A percentile compares a stretch with the other conserved stretches of the same genome.
Conservation (phyloP, 495 filamentous ascomycete genomes). For the Platismatia glauca region DNA sequence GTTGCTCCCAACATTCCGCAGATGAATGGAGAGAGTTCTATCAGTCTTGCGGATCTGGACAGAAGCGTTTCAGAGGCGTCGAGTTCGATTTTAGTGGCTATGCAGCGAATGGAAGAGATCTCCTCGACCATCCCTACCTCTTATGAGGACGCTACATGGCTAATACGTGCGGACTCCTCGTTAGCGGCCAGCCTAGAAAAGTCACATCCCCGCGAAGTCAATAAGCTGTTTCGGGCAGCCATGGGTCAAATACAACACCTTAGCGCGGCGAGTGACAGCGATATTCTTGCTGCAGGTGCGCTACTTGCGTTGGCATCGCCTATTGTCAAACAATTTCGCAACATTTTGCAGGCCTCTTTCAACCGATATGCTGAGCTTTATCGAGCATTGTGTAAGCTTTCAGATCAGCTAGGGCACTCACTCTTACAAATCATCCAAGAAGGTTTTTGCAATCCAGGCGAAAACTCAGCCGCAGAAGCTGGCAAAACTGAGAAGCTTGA, state of each 20-base stretch:
- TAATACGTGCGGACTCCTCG: constrained; percentile 50
- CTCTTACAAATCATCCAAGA: constrained; percentile 68
- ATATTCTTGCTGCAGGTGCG: constrained; percentile 43
- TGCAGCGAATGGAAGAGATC: constrained; percentile 58
- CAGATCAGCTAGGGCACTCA: constrained; percentile 61
- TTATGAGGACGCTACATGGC: constrained; percentile 52
- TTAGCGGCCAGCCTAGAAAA: constrained; percentile 48
- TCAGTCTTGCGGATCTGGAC: constrained; percentile 41
- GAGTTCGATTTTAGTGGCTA: constrained; percentile 61
- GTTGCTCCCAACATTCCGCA: constrained; percentile 9
- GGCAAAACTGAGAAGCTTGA: constrained; percentile 69
- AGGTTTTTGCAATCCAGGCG: constrained; percentile 83
- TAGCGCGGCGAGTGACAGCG: constrained; percentile 34
- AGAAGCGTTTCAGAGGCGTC: constrained; percentile 47
- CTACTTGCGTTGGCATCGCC: constrained; percentile 61
- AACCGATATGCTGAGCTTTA: constrained; percentile 50
- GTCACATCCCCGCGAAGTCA: constrained; percentile 49
- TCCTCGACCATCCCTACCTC: constrained; percentile 38
- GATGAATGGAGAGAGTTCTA: constrained; percentile 12
- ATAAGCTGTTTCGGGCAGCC: constrained; percentile 38
- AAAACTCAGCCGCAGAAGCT: constrained; percentile 58
- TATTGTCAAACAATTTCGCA: constrained; percentile 63
- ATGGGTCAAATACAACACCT: constrained; percentile 44
- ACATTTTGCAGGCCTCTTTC: constrained; percentile 47
- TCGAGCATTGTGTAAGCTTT: constrained; percentile 59